Evolutionary conservation across 2,329 filamentous ascomycete genomes (phyloP).

Genomic region (Aureobasidium sp.): DNA sequence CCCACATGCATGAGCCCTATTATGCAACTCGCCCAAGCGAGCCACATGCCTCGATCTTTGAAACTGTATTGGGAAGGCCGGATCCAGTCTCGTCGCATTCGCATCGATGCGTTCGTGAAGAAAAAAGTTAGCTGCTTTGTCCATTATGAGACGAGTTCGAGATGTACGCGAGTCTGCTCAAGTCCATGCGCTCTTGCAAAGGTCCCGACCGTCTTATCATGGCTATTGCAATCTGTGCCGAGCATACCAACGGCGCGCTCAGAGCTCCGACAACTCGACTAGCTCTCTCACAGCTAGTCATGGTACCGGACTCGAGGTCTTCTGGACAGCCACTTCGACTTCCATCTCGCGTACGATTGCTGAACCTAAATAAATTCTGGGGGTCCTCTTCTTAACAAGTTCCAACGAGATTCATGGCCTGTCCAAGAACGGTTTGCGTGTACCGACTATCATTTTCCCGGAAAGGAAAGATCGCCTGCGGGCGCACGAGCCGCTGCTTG

Average conservation of each 20-base stretch:
- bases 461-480: background rate
- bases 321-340: background rate
- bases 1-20: background rate
- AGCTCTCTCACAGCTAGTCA: background rate
- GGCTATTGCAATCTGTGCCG: background rate
- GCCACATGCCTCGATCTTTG: background rate
- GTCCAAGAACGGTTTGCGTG: background rate
- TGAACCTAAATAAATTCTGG: background rate
- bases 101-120: background rate
- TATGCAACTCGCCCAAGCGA: background rate
- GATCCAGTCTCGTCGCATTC: background rate
- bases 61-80: background rate
- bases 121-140: background rate
- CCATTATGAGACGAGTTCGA: background rate
- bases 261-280: background rate
- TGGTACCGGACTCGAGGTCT: background rate
- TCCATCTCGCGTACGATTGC: constrained; percentile 1
- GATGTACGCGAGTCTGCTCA: background rate
- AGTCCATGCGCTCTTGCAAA: background rate
- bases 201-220: background rate
- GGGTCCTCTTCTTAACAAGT: background rate
- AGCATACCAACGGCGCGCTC: background rate
- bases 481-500: background rate
- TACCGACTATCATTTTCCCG: background rate
- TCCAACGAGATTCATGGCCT: background rate